Conservation (phyloP, 306 rosid genomes). For the Vigna radiata region DNA sequence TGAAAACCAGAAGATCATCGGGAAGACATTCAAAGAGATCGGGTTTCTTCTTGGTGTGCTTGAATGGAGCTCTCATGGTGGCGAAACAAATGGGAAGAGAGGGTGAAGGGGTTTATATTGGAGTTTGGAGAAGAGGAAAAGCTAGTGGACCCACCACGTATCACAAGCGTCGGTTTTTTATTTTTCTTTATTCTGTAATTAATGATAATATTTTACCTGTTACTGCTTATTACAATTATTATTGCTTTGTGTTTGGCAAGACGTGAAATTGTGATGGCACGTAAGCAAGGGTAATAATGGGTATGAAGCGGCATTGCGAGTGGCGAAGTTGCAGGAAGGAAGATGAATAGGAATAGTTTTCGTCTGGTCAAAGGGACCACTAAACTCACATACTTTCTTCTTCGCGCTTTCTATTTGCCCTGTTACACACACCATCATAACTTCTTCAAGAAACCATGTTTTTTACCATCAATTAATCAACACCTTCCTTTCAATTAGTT, state of each 20-base stretch:
- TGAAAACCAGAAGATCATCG: conserved; percentile 69
- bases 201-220: neutral
- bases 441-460: too few relatives aligned
- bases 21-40: conserved; percentile 70
- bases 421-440: neutral
- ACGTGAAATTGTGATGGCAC: neutral
- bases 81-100: conserved; percentile 2
- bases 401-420: neutral
- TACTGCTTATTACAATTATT: too few relatives aligned
- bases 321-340: neutral
- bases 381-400: neutral
- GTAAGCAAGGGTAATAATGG: neutral
- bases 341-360: too few relatives aligned
- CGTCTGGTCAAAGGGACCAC: neutral
- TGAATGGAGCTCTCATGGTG: conserved; percentile 54
- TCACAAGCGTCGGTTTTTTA: conserved; percentile 28
- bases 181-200: neutral
- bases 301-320: neutral
- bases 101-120: neutral
- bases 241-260: too few relatives aligned
- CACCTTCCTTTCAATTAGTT: too few relatives aligned
- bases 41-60: conserved; percentile 18
- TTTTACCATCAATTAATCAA: too few relatives aligned
- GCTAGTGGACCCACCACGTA: conserved; percentile 34
- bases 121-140: conserved; percentile 20